Conservation (phyloP, 805 yeast genomes). For the Saccharomycopsis microspora region DNA sequence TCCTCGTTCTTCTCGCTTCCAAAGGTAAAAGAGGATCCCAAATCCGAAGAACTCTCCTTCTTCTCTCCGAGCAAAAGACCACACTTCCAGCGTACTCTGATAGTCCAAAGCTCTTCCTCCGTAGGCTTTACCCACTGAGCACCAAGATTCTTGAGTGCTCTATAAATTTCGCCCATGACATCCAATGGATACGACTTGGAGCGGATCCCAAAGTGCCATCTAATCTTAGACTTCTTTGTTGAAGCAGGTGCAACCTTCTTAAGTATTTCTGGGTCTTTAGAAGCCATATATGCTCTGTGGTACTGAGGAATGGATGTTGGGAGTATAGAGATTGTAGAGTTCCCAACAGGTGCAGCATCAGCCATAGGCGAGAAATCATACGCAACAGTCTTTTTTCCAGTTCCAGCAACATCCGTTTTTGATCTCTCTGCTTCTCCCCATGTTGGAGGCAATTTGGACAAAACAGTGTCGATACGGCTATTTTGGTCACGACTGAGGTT, state of each 20-base stretch:
- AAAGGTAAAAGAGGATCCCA: slow-evolving; percentile 13
- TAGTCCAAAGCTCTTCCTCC: slow-evolving; percentile 94
- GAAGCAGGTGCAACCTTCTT: slow-evolving; percentile 30
- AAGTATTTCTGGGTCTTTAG: slow-evolving; percentile 24
- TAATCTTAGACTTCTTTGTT: slow-evolving; percentile 72
- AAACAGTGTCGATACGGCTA: slow-evolving; percentile 45
- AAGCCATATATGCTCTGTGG: slow-evolving; percentile 86
- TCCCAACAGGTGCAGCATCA: slow-evolving; percentile 4
- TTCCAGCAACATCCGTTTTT: not conserved
- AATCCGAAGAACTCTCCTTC: not conserved
- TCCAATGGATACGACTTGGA: slow-evolving; percentile 93
- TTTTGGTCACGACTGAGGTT: slow-evolving; percentile 27
- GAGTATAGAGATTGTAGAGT: slow-evolving; percentile 67
- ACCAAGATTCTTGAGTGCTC: slow-evolving; percentile 85
- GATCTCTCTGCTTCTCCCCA: slow-evolving; percentile 15
- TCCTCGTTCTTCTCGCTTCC: slow-evolving; percentile 16
- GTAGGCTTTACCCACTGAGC: slow-evolving; percentile 97
- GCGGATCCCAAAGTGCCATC: slow-evolving; percentile 98
- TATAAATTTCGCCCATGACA: slow-evolving; percentile 96
- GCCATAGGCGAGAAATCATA: slow-evolving; percentile 13
- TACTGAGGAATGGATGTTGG: slow-evolving; percentile 93
- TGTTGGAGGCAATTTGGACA: slow-evolving; percentile 53
- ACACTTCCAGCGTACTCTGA: slow-evolving; percentile 88
- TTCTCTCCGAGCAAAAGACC: slow-evolving; percentile 19
- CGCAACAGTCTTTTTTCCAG: slow-evolving; percentile 5